These are phyloP conservation scores for Skeletonema marinoi DNA, from an alignment of 108 stramenopile species.

Conservation along the genomic window DNA sequence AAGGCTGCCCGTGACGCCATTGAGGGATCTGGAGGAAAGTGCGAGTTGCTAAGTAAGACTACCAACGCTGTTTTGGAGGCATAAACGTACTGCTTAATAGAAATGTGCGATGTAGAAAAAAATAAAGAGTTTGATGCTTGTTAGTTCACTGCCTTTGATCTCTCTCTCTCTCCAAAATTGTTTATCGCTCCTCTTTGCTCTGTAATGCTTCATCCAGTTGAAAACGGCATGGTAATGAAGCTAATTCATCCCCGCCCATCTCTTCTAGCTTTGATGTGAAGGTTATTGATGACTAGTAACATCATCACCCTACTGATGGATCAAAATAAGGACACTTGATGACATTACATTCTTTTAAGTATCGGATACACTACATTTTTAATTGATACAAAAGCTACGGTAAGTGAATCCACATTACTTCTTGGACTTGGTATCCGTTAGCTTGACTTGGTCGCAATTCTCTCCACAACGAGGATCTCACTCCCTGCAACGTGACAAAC, in stretches of 20 bases:
- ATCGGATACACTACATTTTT: too few species aligned
- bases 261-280: too few species aligned
- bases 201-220: background rate
- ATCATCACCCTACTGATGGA: too few species aligned
- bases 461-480: background rate
- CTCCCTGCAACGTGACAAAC: background rate
- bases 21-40: constrained; percentile 94
- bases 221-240: too few species aligned
- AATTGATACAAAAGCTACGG: background rate
- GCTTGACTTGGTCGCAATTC: background rate
- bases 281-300: too few species aligned
- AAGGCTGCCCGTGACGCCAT: constrained; percentile 85
- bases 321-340: too few species aligned
- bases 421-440: background rate
- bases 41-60: constrained; percentile 85
- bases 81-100: constrained; percentile 11
- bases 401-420: background rate
- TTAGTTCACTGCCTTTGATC: background rate
- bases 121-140: background rate
- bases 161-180: background rate
- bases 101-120: background rate
- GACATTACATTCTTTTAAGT: background rate
- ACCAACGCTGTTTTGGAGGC: constrained; percentile 85
- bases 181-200: background rate
- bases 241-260: too few species aligned